Base-by-base conservation (phyloP, 73 alveolate genomes). In the Paramecium caudatum region DNA sequence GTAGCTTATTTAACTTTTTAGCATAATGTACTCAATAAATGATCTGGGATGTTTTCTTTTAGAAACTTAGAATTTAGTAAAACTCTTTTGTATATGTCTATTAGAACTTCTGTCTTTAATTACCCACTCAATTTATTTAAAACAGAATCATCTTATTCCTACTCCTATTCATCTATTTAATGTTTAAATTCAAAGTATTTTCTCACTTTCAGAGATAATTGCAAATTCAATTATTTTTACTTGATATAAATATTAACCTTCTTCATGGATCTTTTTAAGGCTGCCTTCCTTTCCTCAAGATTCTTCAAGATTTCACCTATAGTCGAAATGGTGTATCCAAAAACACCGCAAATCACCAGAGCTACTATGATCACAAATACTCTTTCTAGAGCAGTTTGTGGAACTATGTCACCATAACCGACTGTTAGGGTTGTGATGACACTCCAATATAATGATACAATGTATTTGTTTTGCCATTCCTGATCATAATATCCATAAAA, bases 391-490 rank as follows among this genome's bases (percentile, higher is more conserved):
- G 93, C 39, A 15, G 93, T 86, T 23, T 34, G 34, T 6, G 93
- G 93, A 23, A 86, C 93, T 37, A 86, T 63, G 65, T 86, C 93
- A 12, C 93, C 93, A 86, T 86, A 86, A 41, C 93, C 93, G 12
- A 86, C 88, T 9, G 93, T 86, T 45, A 86, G 43, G 43, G 84
- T 86, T 43, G 93, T 86, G 5, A 86, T 86, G 5, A 86, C 93
- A 45, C 90, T 78, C 93, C 93, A 86, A 62, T 86, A 86, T 17
- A 86, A 32, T 0, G 93, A 86, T 39, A 78, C 90, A 15, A 86
- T 86, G 30, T 86, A 86, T 25, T 80, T 33, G 8, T 70, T 61
- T 41, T 36, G 41, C 93, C 93, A 86, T 34, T 61, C 37, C 4
- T 39, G 81, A 17, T 39, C 10, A 62, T 62, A 45, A 23, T 36